Evolutionary conservation across 1,139 yeast species (phyloP).

Genomic region (Candida sojae): DNA sequence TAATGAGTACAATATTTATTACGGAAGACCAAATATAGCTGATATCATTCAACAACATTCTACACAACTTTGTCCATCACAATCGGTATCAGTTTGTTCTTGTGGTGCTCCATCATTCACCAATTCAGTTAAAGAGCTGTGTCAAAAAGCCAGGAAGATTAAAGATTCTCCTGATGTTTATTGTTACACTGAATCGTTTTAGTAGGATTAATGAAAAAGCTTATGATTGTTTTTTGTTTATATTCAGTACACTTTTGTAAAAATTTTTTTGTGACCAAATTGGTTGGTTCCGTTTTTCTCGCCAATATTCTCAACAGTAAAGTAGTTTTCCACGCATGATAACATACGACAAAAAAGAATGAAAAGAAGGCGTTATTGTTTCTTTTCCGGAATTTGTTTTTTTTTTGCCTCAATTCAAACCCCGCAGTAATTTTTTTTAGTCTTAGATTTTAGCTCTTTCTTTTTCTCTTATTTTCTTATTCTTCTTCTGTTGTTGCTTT

Average conservation of each 20-base stretch:
- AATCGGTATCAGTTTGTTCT: constrained; percentile 34
- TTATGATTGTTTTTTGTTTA: too few species aligned
- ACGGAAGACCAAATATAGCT: constrained; percentile 14
- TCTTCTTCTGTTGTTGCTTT: too few species aligned
- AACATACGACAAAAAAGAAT: too few species aligned
- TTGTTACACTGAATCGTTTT: constrained; percentile 36
- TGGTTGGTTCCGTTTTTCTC: too few species aligned
- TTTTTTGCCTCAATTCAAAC: background rate
- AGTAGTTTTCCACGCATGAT: too few species aligned
- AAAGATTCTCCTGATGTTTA: constrained; percentile 35
- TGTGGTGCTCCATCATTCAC: constrained; percentile 41
- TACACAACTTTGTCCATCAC: constrained; percentile 12
- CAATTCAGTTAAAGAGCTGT: constrained; percentile 24
- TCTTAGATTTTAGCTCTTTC: background rate
- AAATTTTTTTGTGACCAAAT: too few species aligned
- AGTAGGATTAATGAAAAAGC: constrained; percentile 1
- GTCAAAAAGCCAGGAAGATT: constrained; percentile 29
- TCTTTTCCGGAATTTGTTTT: too few species aligned
- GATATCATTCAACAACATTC: constrained; percentile 10
- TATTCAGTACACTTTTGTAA: too few species aligned
- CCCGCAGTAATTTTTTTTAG: background rate
- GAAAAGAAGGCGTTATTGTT: too few species aligned
- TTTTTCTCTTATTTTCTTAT: background rate
- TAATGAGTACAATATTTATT: constrained; percentile 9
- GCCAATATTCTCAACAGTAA: too few species aligned